Evolutionary conservation across 2,329 filamentous ascomycete genomes (phyloP), one percentile per base, ranked within the genome.

Genomic region (Fusarium mundagurra): DNA sequence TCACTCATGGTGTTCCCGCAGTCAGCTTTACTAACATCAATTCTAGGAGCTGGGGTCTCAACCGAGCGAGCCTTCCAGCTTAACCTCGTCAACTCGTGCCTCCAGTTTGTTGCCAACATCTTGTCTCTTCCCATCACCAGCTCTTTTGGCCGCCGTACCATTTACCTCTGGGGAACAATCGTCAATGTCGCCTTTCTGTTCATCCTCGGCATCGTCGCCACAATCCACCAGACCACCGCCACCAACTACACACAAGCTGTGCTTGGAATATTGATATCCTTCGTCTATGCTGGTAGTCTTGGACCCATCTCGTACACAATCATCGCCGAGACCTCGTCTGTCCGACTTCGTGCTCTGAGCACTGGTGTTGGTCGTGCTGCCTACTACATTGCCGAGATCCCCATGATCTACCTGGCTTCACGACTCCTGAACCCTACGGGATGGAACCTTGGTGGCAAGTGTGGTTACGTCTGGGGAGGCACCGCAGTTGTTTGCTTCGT

Each of bases 231-330:
- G 18, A 84, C 60, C 1, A 77, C 86, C 14, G 79, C 88, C 3
- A 69, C 66, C 44, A 85, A 80, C 47, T 82, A 87, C 29, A 90
- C 90, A 5, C 88, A 91, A 80, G 91, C 91, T 11, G 88, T 87
- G 8, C 83, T 92, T 20, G 91, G 90, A 61, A 83, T 92, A 64
- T 89, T 92, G 76, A 85, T 92, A 77, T 92, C 91, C 38, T 88
- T 93, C 65, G 81, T 92, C 22, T 93, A 91, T 82, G 88, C 87
- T 54, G 80, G 90, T 18, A 89, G 88, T 72, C 89, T 89, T 22
- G 91, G 89, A 5, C 91, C 91, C 41, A 88, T 88, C 51, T 91
- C 90, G 8, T 92, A 88, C 86, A 88, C 90, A 82, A 90, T 92
- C 75, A 92, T 92, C 59, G 90, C 88, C 66, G 91, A 92, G 82